A percentile compares a stretch with the other conserved stretches of the same genome.
Conservation (phyloP, 2,329 filamentous ascomycete genomes). For the Meredithiella fracta region DNA sequence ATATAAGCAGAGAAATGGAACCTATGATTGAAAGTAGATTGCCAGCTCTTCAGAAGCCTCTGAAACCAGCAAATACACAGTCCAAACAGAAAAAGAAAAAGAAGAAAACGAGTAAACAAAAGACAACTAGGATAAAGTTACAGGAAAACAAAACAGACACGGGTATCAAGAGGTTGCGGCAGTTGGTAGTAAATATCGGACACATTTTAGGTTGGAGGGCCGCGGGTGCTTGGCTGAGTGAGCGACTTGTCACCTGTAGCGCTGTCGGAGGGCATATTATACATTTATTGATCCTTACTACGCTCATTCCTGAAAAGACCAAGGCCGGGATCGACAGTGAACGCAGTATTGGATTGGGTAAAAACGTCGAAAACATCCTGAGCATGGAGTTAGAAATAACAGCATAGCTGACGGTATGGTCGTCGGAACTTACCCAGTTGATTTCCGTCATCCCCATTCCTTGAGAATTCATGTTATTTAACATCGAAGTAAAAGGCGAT, state of each 20-base stretch:
- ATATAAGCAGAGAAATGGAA: no score
- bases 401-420: background rate
- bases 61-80: no score
- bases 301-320: background rate
- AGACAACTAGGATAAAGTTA: no score
- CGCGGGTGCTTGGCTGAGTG: background rate
- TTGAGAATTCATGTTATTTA: constrained; percentile 26
- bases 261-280: background rate
- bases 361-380: constrained; percentile 42
- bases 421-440: constrained; percentile 29
- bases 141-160: no score
- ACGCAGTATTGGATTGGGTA: constrained; percentile 25
- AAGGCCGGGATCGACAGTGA: constrained; percentile 7
- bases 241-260: background rate
- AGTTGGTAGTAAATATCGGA: background rate
- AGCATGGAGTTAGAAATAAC: background rate
- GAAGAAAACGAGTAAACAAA: no score
- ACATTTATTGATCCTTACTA: background rate
- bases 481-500: constrained; percentile 26
- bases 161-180: background rate
- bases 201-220: background rate
- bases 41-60: no score
- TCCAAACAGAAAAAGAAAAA: no score
- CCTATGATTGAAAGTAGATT: no score
- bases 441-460: constrained; percentile 22